A percentile compares a stretch with the other conserved stretches of the same genome.
Evolutionary conservation across 257 asterid species (phyloP).

Genomic region (Solanum rostratum): DNA sequence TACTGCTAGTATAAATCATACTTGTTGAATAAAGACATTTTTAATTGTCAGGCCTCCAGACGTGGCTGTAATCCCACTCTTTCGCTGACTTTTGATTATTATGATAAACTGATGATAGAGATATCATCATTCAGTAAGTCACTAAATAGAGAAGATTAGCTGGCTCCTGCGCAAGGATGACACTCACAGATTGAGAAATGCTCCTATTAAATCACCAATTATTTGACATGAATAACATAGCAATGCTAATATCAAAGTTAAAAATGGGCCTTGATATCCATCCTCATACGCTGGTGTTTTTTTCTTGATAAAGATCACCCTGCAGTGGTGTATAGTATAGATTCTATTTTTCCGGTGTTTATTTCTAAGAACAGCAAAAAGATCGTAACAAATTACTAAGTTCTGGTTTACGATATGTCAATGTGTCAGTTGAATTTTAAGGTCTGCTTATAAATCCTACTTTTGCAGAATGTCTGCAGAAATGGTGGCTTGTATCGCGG

Average conservation of each 20-base stretch:
- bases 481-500: constrained; percentile 43
- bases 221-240: neutral
- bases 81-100: neutral
- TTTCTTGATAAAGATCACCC: neutral
- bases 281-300: neutral
- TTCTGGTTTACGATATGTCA: neutral
- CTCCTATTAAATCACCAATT: neutral
- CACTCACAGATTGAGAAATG: neutral
- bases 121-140: neutral
- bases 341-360: neutral
- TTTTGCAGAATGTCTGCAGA: constrained; percentile 30
- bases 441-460: neutral
- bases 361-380: neutral
- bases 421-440: neutral
- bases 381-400: neutral
- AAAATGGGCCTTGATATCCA: neutral
- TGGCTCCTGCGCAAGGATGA: neutral
- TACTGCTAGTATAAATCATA: neutral
- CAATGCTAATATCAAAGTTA: neutral
- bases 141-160: neutral
- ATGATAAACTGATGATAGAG: neutral
- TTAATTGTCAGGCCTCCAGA: neutral
- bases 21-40: neutral
- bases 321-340: neutral
- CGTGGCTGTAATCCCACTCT: neutral